Percentiles rank a stretch among this genome's conserved stretches.
Conservation (phyloP, 108 stramenopile species). For the Stephanodiscus minutulus region DNA sequence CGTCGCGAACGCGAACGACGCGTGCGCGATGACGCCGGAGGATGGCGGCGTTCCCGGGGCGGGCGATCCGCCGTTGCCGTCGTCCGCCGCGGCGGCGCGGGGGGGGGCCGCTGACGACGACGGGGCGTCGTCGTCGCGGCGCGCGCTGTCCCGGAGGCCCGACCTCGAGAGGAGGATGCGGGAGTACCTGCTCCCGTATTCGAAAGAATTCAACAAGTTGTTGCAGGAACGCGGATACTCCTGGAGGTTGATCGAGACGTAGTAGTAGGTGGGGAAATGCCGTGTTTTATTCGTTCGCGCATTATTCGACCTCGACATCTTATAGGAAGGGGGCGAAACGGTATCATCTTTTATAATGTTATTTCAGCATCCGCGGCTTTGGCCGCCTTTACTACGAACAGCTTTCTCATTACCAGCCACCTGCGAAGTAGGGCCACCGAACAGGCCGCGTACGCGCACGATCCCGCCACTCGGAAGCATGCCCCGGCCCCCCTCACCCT, state of each 20-base stretch:
- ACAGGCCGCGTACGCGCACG: slow-evolving; percentile 43
- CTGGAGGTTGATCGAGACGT: slow-evolving; percentile 42
- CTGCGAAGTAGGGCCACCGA: slow-evolving; percentile 61
- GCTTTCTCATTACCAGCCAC: slow-evolving; percentile 53
- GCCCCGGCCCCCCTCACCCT: slow-evolving; percentile 56
- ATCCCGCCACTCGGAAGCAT: slow-evolving; percentile 65
- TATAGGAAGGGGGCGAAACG: too few relatives aligned
- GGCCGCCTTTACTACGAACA: too few relatives aligned
- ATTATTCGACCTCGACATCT: too few relatives aligned
- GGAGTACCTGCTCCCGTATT: slow-evolving; percentile 35
- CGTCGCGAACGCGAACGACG: slow-evolving; percentile 12
- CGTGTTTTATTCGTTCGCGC: too few relatives aligned
- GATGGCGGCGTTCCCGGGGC: background rate
- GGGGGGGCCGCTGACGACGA: too few relatives aligned
- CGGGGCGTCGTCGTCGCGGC: background rate
- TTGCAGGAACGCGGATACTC: slow-evolving; percentile 41
- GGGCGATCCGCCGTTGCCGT: background rate
- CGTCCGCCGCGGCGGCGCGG: background rate
- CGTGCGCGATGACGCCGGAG: too few relatives aligned
- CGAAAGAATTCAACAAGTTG: slow-evolving; percentile 49
- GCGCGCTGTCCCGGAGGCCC: slow-evolving; percentile 33
- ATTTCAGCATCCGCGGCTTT: too few relatives aligned
- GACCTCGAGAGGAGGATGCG: slow-evolving; percentile 49
- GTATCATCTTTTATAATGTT: too few relatives aligned
- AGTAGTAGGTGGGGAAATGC: too few relatives aligned